These are phyloP conservation scores for Camelina laxa DNA, from an alignment of 345 rosid genomes.

Conservation along the genomic window DNA sequence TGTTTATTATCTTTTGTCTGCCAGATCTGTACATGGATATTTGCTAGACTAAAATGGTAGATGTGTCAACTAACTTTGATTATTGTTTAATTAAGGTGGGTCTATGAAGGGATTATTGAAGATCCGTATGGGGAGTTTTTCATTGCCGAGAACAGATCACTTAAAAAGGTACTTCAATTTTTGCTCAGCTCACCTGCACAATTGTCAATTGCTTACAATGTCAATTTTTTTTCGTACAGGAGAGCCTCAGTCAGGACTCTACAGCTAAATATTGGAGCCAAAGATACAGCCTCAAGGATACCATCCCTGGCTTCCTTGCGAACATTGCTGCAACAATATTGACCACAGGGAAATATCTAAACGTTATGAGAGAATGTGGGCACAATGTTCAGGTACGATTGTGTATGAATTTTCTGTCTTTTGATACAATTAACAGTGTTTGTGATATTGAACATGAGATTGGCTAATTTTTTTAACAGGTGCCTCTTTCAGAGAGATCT, in stretches of 20 bases:
- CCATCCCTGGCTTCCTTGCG: slow-evolving; percentile 95
- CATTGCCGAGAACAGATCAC: slow-evolving; percentile 86
- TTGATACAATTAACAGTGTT: slow-evolving; percentile 13
- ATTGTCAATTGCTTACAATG: slow-evolving; percentile 21
- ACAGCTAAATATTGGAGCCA: slow-evolving; percentile 87
- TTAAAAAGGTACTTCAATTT: slow-evolving; percentile 69
- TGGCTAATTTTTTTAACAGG: slow-evolving; percentile 50
- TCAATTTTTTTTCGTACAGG: slow-evolving; percentile 52
- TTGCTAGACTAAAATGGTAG: slow-evolving; percentile 26
- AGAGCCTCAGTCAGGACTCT: slow-evolving; percentile 90
- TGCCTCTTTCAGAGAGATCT: slow-evolving; percentile 80
- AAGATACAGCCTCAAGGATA: slow-evolving; percentile 89
- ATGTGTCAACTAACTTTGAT: slow-evolving; percentile 33
- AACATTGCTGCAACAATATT: slow-evolving; percentile 89
- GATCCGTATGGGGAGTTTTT: slow-evolving; percentile 99
- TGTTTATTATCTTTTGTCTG: slow-evolving; percentile 19
- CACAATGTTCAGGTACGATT: slow-evolving; percentile 83
- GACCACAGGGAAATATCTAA: slow-evolving; percentile 94
- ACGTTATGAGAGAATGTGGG: slow-evolving; percentile 99
- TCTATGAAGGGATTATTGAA: slow-evolving; percentile 96
- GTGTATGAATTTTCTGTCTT: background rate
- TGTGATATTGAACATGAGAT: slow-evolving; percentile 20
- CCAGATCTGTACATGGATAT: slow-evolving; percentile 12
- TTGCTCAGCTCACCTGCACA: slow-evolving; percentile 15
- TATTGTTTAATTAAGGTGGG: slow-evolving; percentile 71